Base-by-base conservation (phyloP, 2,329 filamentous ascomycete genomes). In the Keithomyces neogunnii region DNA sequence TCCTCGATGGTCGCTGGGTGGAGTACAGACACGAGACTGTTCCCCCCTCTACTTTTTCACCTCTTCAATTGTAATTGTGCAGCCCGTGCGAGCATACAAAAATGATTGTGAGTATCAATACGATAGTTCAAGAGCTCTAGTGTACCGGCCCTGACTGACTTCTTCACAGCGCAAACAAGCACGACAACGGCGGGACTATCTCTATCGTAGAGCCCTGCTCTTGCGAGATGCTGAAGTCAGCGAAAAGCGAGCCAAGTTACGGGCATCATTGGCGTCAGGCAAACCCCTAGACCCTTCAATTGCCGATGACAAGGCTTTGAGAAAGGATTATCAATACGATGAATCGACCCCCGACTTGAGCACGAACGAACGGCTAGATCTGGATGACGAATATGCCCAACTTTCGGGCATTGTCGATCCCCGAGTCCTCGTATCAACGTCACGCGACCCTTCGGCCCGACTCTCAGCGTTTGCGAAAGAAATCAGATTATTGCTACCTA, bases 381-480 rank as follows among this genome's bases (percentile, higher is more conserved):
- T 95, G 26, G 89, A 95, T 64, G 89, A 95, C 62, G 92, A 97
- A 71, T 97, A 96, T 67, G 82, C 86, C 29, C 84, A 91, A 59
- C 80, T 96, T 1, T 93, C 88, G n/a, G 93, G 93, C 33, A 82
- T 97, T 39, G 82, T 93, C 38, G 93, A 97, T 59, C 90, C 92
- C 5, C 80, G 91, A 49, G 84, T 95, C 3, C 79, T 97, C 3
- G 88, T 96, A 48, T 95, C 92, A 29, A 99, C 93, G 3, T 93
- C 88, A 45, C 82, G 93, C 63, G 87, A 92, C 58, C 92, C 93
- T 26, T 92, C 86, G 32, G 86, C 88, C 46, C 80, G 93, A 50
- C 76, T 99, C 7, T 80, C 83, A n/a, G 85, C 89, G 0, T 99
- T 99, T 63, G 86, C 89, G 32, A 97, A 99, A 66, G 93, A 97